A percentile compares a stretch with the other conserved stretches of the same genome.
Evolutionary conservation across 306 rosid genomes (phyloP).

Genomic region (Quercus gilva): DNA sequence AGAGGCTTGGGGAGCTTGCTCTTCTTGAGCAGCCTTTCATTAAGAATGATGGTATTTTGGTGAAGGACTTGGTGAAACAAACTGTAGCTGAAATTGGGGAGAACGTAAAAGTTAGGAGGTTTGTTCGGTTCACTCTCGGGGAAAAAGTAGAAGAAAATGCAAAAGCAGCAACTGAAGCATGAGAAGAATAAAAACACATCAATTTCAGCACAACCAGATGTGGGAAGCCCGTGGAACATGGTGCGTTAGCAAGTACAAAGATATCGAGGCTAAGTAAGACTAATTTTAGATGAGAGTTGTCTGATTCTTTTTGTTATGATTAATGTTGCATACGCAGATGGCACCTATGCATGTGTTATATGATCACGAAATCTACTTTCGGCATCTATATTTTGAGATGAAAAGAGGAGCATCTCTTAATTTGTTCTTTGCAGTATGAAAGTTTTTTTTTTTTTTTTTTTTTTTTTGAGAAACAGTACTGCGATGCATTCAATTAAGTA

Average conservation of each 20-base stretch:
- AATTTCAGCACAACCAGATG: background rate
- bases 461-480: too few relatives aligned
- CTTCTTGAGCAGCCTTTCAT: slow-evolving; percentile 92
- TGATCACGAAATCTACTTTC: slow-evolving; percentile 13
- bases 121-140: slow-evolving; percentile 82
- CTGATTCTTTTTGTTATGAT: slow-evolving; percentile 31
- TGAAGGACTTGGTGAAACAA: slow-evolving; percentile 93
- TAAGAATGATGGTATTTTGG: slow-evolving; percentile 73
- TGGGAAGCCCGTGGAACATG: slow-evolving; percentile 1
- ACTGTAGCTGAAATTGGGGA: slow-evolving; percentile 99
- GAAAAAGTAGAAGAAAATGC: slow-evolving; percentile 53
- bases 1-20: slow-evolving; percentile 94
- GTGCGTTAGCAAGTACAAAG: slow-evolving; percentile 9
- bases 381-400: slow-evolving; percentile 36
- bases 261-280: slow-evolving; percentile 1
- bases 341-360: slow-evolving; percentile 21
- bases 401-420: slow-evolving; percentile 41
- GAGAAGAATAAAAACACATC: slow-evolving; percentile 17
- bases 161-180: slow-evolving; percentile 29
- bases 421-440: slow-evolving; percentile 32
- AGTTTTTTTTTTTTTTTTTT: too few relatives aligned
- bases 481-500: too few relatives aligned
- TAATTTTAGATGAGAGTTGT: slow-evolving; percentile 31
- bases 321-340: slow-evolving; percentile 20
- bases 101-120: slow-evolving; percentile 88